phyloP scores from a whole-genome alignment of 495 filamentous ascomycete genomes.

The Trichoderma gamsii region DNA sequence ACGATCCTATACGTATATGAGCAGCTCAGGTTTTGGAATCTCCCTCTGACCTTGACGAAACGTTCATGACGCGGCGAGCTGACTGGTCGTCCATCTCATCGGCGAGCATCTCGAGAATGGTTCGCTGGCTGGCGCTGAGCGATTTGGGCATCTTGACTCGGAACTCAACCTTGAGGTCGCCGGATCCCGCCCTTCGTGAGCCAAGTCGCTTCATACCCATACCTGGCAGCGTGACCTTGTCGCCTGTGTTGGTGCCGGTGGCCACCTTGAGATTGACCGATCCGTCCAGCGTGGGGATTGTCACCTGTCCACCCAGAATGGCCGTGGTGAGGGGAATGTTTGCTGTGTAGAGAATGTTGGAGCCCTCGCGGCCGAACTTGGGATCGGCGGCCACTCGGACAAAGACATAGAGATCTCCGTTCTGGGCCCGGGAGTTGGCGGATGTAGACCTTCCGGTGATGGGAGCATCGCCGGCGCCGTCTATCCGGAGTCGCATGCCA shows the following conservation, averaged over 20 bases:
- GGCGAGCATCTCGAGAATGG: slow-evolving; percentile 87
- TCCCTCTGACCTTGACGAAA: slow-evolving; percentile 32
- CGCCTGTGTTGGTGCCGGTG: slow-evolving; percentile 87
- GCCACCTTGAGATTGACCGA: slow-evolving; percentile 82
- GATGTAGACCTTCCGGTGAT: slow-evolving; percentile 58
- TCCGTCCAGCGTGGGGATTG: slow-evolving; percentile 81
- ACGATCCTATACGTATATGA: background rate
- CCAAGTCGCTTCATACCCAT: slow-evolving; percentile 86
- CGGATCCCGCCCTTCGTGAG: slow-evolving; percentile 47
- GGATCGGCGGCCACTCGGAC: slow-evolving; percentile 77
- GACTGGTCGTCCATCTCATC: slow-evolving; percentile 89
- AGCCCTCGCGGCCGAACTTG: slow-evolving; percentile 77
- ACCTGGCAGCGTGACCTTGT: slow-evolving; percentile 76
- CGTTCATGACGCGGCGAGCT: slow-evolving; percentile 83
- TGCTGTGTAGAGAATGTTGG: slow-evolving; percentile 88
- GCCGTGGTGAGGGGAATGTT: slow-evolving; percentile 89
- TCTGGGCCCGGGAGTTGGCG: slow-evolving; percentile 51
- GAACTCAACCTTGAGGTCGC: slow-evolving; percentile 89
- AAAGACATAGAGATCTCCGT: slow-evolving; percentile 82
- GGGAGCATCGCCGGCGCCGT: slow-evolving; percentile 80
- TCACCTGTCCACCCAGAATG: slow-evolving; percentile 81
- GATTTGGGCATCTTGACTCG: slow-evolving; percentile 93
- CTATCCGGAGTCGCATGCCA: slow-evolving; percentile 80
- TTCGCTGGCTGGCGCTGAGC: slow-evolving; percentile 79
- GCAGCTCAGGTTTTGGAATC: slow-evolving; percentile 3